A percentile compares a stretch with the other conserved stretches of the same genome.
phyloP scores from a whole-genome alignment of 2,329 filamentous ascomycete genomes.

The Fusarium mangiferae region DNA sequence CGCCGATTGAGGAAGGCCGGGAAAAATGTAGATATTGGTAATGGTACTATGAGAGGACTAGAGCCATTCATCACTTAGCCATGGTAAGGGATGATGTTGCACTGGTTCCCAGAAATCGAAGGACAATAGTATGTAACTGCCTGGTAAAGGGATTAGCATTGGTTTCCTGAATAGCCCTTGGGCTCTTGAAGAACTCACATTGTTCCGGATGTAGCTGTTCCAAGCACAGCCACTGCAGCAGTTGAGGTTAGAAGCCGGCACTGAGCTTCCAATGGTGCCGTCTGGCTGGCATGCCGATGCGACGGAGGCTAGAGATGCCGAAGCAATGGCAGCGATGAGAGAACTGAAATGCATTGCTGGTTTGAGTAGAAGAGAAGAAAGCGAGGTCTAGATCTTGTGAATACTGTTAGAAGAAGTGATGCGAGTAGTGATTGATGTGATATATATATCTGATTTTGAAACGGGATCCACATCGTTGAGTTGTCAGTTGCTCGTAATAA shows the following conservation, averaged over 20 bases:
- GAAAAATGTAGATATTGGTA: accelerated
- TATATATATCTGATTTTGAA: neutral
- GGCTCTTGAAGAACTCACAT: accelerated
- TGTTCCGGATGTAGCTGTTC: neutral
- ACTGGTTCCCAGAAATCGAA: neutral
- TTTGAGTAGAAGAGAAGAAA: accelerated
- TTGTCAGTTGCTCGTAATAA: neutral
- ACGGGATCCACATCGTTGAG: neutral
- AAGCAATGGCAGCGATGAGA: neutral
- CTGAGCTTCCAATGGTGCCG: neutral
- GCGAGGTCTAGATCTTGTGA: neutral
- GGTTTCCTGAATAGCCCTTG: accelerated
- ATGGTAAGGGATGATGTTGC: neutral
- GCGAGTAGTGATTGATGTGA: accelerated
- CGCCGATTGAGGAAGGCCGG: accelerated
- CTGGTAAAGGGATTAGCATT: accelerated
- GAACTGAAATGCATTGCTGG: neutral
- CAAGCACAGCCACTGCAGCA: neutral
- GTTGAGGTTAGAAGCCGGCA: neutral
- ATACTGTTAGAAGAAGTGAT: too few relatives aligned
- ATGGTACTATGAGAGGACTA: accelerated
- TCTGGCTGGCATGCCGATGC: neutral
- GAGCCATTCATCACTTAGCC: neutral
- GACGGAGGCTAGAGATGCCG: neutral
- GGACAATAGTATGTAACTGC: neutral